These are phyloP conservation scores for Neurospora africana DNA, from an alignment of 495 filamentous ascomycete species.

Conservation along the genomic window DNA sequence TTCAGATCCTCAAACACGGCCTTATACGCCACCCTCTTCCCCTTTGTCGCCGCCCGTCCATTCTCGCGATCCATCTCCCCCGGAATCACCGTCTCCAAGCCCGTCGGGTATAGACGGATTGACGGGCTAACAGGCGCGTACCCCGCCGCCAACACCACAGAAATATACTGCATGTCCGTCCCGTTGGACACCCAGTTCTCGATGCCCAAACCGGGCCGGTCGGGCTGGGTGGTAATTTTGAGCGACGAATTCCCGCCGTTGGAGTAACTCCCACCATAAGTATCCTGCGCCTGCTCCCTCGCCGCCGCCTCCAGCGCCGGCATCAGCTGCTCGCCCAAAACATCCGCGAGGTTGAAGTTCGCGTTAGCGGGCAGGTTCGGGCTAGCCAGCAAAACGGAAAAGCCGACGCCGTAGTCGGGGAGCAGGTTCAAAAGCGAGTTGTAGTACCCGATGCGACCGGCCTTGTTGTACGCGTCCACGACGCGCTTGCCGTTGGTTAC, in stretches of 20 bases:
- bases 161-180: slow-evolving; percentile 33
- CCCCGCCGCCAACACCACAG: slow-evolving; percentile 23
- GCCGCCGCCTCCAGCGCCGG: slow-evolving; percentile 37
- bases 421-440: slow-evolving; percentile 34
- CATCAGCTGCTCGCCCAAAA: slow-evolving; percentile 30
- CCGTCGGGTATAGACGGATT: slow-evolving; percentile 42
- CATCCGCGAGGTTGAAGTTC: slow-evolving; percentile 37
- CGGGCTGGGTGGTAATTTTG: slow-evolving; percentile 24
- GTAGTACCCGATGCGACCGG: slow-evolving; percentile 38
- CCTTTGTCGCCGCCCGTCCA: slow-evolving; percentile 4
- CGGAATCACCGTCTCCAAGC: slow-evolving; percentile 18
- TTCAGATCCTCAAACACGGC: slow-evolving; percentile 30
- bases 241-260: slow-evolving; percentile 20
- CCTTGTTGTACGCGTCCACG: slow-evolving; percentile 42
- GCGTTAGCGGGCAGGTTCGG: slow-evolving; percentile 35
- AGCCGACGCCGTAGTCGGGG: slow-evolving; percentile 43
- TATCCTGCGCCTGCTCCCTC: slow-evolving; percentile 29
- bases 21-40: slow-evolving; percentile 32
- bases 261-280: slow-evolving; percentile 34
- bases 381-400: slow-evolving; percentile 27
- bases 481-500: slow-evolving; percentile 34
- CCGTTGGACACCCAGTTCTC: slow-evolving; percentile 41
- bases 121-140: slow-evolving; percentile 22
- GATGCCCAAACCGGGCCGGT: slow-evolving; percentile 36
- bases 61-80: not conserved